Base-by-base conservation (phyloP, 441 rosid genomes). In the Gossypium lobatum region DNA sequence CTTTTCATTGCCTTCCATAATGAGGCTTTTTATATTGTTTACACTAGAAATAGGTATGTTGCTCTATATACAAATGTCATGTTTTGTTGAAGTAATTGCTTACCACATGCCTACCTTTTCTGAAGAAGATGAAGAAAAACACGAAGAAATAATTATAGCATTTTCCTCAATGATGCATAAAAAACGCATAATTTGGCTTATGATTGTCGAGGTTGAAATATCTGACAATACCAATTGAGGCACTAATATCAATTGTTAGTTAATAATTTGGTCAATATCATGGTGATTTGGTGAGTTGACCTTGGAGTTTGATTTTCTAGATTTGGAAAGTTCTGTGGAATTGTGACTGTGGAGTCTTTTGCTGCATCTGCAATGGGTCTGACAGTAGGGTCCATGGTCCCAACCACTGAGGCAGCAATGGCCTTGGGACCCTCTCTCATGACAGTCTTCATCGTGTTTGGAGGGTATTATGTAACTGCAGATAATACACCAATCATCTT, bases 311-410 rank as follows among this genome's bases (percentile, higher is more conserved):
- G 65, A 25, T 37, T 64, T 76, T 85, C 23, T 76, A 94, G 97
- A 82, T 94, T 94, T 77, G 97, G 91, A 31, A 88, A 89, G 81
- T 95, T 95, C 81, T 91, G 96, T 76, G 99, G 99, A 75, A 88
- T 92, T 68, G 88, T 92, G 78, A 95, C 96, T 16, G 83, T 82
- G 73, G 97, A 95, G 83, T 95, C 97, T 26, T 92, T 92, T 88
- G 86, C 97, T 75, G 98, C 98, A 50, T 95, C 98, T 71, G 99
- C 99, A 53, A 91, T 95, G 99, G 99, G 98, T 71, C 89, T 93
- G 69, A 93, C 99, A 37, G 99, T 91, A 37, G 99, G 98, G 78
- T 98, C 98, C 63, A 93, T 93, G 96, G 97, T 87, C 68, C 96
- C 98, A 17, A 93, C 85, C 62, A 88, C 95, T 55, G 98, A 95